These are phyloP conservation scores for Phytomonas serpens DNA, from an alignment of 208 protist species.

Conservation along the genomic window DNA sequence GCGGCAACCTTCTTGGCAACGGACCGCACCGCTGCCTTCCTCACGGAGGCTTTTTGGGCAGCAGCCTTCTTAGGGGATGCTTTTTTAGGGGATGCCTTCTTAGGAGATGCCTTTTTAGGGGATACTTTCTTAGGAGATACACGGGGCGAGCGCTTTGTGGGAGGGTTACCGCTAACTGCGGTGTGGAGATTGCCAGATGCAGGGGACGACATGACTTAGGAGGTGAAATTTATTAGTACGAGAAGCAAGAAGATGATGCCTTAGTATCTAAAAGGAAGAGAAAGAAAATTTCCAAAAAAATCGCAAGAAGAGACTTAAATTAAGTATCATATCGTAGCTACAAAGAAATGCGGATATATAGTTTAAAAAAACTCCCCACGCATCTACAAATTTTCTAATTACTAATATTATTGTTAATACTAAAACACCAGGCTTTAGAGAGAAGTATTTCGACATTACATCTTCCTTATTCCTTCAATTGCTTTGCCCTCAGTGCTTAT, in stretches of 20 bases:
- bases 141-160: slow-evolving; percentile 4
- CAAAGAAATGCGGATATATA: not conserved
- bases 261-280: slow-evolving; percentile 6
- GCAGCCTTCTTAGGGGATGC: slow-evolving; percentile 19
- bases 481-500: not conserved
- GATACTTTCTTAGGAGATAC: slow-evolving; percentile 9
- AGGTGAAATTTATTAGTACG: slow-evolving; percentile 9
- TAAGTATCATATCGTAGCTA: not conserved
- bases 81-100: slow-evolving; percentile 12
- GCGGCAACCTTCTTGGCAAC: slow-evolving; percentile 12
- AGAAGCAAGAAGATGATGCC: not conserved
- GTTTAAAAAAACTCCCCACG: not conserved
- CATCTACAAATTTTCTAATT: slow-evolving; percentile 4
- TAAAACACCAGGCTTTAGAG: slow-evolving; percentile 3
- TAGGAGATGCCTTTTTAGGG: slow-evolving; percentile 22
- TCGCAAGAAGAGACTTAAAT: not conserved
- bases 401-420: slow-evolving; percentile 4
- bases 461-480: slow-evolving; percentile 4
- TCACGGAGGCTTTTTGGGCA: slow-evolving; percentile 13
- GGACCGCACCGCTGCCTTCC: slow-evolving; percentile 15
- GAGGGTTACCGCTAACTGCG: not conserved
- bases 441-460: not conserved
- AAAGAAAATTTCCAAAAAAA: not conserved
- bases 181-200: not conserved
- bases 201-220: slow-evolving; percentile 12